Evolutionary conservation across 257 asterid species (phyloP), one percentile per base, ranked within the genome.

Genomic region (Thymus quinquecostatus): DNA sequence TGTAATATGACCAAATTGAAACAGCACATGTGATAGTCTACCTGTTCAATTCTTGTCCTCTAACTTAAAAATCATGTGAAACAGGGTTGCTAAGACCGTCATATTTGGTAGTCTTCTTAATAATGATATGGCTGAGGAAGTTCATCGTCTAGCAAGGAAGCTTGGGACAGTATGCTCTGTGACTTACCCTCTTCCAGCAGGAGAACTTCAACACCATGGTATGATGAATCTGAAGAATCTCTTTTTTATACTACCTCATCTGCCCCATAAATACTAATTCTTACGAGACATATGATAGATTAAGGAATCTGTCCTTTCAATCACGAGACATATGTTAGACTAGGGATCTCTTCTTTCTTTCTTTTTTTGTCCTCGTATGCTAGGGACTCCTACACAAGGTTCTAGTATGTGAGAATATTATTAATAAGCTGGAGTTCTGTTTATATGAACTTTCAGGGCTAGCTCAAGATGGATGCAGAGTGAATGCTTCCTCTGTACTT

Each of bases 51-150:
- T 69, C 14, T 65, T 75, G 30, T 27, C 51, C 10, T 55, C 50
- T 78, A 33, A 76, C 59, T 2, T 8, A 1, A 69, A 36, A 72
- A 40, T 38, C 55, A 62, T 82, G 72, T 48, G 73, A 63, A 85
- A 82, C 86, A 95, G 99, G 94, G 92, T 89, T 72, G 96, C 98
- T 61, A 92, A 79, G 88, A 95, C 96, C 1, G 96, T 89, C 71
- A 72, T 95, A 81, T 76, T 95, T 64, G 99, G 99, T 41, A 93
- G 96, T 74, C 96, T 89, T 76, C 82, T 85, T 70, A 72, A 73
- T 78, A 82, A 63, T 74, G 85, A 83, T 51, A 89, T 92, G 96
- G 96, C 91, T 13, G 86, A 87, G 78, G 97, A 89, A 74, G 96
- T 89, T 82, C 97, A 95, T 75, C 83, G 75, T 67, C 74, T 66